Evolutionary conservation across 139 green algal species (phyloP), one percentile per base, ranked within the genome.

Genomic region (Zygnema cylindricum): DNA sequence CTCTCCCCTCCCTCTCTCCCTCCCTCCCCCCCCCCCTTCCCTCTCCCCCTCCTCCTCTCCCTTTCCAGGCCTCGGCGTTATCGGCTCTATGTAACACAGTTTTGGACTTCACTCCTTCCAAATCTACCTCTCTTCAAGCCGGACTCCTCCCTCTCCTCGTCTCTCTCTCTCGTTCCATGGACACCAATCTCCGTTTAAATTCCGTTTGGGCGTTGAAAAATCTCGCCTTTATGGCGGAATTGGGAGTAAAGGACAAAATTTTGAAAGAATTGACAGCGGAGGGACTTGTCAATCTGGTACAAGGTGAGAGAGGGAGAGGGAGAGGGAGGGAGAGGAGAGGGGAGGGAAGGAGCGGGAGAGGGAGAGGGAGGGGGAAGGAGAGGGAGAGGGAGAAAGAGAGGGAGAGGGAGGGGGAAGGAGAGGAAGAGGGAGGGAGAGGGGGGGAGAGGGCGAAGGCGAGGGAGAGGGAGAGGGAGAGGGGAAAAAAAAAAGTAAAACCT

Each of bases 51-150:
- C n/a, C n/a, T n/a, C n/a, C n/a, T n/a, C n/a, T 92, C 71, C 84
- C 92, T 84, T 89, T 96, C 55, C 92, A 96, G 93, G 85, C 86
- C 11, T 91, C 89, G 35, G 88, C 88, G 1, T 82, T 63, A n/a
- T 93, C 89, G 49, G 91, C 95, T 0, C 33, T 97, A 1, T 96
- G 95, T 93, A 98, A 98, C 92, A 89, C 98, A 43, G 92, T 97
- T 32, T 90, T 98, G 3, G 95, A 97, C 35, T 96, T 96, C 82
- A 93, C 82, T 7, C 43, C 81, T 1, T 33, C 63, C 43, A 54
- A 55, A 42, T 16, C 40, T 54, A 23, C 91, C 94, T 82, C 96
- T 69, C 90, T 98, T 42, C 36, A 84, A 3, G 83, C 85, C 7
- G 93, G 92, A 3, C 90, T 84, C 22, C 35, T 96, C 38, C 36